phyloP scores from a whole-genome alignment of 768 basidiomycete species.

The Paxillus involutus region DNA sequence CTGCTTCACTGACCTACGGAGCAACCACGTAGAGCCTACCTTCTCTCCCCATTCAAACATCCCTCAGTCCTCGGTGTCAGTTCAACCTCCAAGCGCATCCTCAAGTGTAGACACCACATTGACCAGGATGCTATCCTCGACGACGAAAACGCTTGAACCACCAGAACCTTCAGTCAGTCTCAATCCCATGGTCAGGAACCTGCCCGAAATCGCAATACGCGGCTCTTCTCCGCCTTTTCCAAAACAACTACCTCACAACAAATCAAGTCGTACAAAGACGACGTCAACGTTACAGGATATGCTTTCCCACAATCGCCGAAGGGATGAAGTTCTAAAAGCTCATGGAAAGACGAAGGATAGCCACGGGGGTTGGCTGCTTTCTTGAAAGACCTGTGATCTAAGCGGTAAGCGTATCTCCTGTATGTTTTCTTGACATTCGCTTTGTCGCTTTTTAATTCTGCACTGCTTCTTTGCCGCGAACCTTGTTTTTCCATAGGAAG shows the following conservation, averaged over 20 bases:
- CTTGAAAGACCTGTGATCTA: slow-evolving; percentile 21
- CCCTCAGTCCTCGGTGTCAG: background rate
- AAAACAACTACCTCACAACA: slow-evolving; percentile 39
- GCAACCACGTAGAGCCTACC: background rate
- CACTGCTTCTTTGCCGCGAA: background rate
- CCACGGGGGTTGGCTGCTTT: slow-evolving; percentile 54
- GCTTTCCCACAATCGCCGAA: slow-evolving; percentile 58
- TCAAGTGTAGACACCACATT: background rate
- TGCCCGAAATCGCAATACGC: slow-evolving; percentile 5
- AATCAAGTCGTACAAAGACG: slow-evolving; percentile 36
- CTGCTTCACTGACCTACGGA: slow-evolving; percentile 6
- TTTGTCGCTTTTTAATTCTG: background rate
- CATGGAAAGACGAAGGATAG: slow-evolving; percentile 22
- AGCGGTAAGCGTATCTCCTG: background rate
- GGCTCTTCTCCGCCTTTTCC: background rate
- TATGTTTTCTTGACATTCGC: background rate
- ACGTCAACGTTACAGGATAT: slow-evolving; percentile 60
- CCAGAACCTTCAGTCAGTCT: background rate
- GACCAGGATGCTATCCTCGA: too few relatives aligned
- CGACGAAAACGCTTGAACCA: background rate
- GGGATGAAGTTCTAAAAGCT: slow-evolving; percentile 31
- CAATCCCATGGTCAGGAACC: slow-evolving; percentile 1
- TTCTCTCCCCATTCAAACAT: background rate
- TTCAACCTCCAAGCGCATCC: background rate
- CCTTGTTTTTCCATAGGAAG: background rate